phyloP scores from a whole-genome alignment of 352 stramenopile species.

The Phytophthora lateralis region DNA sequence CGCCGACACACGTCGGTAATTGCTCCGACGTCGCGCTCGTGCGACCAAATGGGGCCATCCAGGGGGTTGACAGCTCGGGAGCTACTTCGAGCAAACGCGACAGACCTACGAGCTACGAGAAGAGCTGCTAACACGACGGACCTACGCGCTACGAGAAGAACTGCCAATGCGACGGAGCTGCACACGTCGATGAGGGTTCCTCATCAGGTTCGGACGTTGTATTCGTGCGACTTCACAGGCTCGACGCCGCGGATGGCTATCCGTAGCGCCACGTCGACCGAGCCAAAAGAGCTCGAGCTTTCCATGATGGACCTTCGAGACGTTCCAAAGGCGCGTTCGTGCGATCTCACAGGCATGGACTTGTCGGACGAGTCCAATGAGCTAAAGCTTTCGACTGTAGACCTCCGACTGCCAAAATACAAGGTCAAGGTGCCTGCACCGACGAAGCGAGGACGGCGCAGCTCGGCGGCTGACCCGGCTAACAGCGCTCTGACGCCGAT shows the following conservation, averaged over 20 bases:
- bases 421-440: slow-evolving; percentile 6
- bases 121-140: slow-evolving; percentile 10
- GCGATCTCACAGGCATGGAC: slow-evolving; percentile 15
- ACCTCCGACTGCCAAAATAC: slow-evolving; percentile 28
- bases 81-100: slow-evolving; percentile 14
- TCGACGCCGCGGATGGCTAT: slow-evolving; percentile 7
- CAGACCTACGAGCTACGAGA: not conserved
- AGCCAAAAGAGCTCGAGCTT: slow-evolving; percentile 9
- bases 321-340: slow-evolving; percentile 10
- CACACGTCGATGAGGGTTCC: slow-evolving; percentile 3
- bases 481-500: slow-evolving; percentile 23
- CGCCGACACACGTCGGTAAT: slow-evolving; percentile 19
- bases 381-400: slow-evolving; percentile 19
- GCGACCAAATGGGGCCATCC: slow-evolving; percentile 1
- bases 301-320: slow-evolving; percentile 13
- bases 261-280: slow-evolving; percentile 8
- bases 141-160: slow-evolving; percentile 6
- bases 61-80: slow-evolving; percentile 17
- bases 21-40: slow-evolving; percentile 11
- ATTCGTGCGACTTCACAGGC: slow-evolving; percentile 22
- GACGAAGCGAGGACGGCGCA: slow-evolving; percentile 21
- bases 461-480: slow-evolving; percentile 2
- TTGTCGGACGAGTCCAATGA: slow-evolving; percentile 12
- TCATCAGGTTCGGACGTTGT: not conserved
- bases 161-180: slow-evolving; percentile 13